These are phyloP conservation scores for Pyrus betulifolia DNA, from an alignment of 306 rosid species.

Conservation along the genomic window DNA sequence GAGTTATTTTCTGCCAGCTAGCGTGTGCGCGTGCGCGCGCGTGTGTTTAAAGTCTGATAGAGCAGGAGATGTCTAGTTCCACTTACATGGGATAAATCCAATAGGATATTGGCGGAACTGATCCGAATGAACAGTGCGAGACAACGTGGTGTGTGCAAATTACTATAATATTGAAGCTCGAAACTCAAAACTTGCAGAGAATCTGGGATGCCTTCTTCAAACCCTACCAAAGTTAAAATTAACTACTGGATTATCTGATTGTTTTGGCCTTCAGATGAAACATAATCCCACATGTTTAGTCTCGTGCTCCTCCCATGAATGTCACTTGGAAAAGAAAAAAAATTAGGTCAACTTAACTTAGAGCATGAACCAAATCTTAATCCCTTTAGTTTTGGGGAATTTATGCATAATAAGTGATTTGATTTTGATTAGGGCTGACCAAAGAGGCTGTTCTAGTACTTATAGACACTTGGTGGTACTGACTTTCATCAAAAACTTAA, in stretches of 20 bases:
- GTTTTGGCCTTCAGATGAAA: slow-evolving; percentile 3
- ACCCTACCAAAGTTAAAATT: slow-evolving; percentile 23
- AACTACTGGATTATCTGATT: slow-evolving; percentile 9
- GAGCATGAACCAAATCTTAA: neutral
- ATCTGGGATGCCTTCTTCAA: slow-evolving; percentile 22
- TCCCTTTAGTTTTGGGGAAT: neutral
- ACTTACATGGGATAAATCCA: slow-evolving; percentile 9
- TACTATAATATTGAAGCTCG: slow-evolving; percentile 7
- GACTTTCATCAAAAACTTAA: no score
- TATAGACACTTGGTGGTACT: neutral
- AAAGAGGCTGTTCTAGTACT: neutral
- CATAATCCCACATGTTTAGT: slow-evolving; percentile 57
- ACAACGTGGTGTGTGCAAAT: slow-evolving; percentile 1
- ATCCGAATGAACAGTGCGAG: neutral
- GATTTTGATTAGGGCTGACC: neutral
- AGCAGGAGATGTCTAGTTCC: neutral
- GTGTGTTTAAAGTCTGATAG: neutral
- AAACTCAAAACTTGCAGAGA: slow-evolving; percentile 13
- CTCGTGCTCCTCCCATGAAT: slow-evolving; percentile 52
- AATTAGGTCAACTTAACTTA: slow-evolving; percentile 1
- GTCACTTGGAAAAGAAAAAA: neutral
- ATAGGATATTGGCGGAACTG: neutral
- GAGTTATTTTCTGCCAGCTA: neutral
- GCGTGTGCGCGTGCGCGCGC: neutral
- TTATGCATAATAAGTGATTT: neutral